Conservation (phyloP, 495 filamentous ascomycete genomes). For the Copromyces sp. region DNA sequence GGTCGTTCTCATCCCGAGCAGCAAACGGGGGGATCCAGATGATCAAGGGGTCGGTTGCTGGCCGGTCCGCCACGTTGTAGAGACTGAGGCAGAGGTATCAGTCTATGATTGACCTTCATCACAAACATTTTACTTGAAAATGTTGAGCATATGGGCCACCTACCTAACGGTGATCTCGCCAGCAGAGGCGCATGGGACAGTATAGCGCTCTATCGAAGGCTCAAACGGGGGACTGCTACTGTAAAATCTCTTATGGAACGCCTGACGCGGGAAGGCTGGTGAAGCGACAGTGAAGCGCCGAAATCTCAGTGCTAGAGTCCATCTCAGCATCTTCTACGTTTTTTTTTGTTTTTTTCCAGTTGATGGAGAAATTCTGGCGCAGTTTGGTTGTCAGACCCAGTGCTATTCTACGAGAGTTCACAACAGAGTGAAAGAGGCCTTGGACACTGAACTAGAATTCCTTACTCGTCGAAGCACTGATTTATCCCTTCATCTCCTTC, state of each 20-base stretch:
- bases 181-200: slow-evolving; percentile 12
- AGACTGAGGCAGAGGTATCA: slow-evolving; percentile 11
- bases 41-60: slow-evolving; percentile 18
- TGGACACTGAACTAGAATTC: background rate
- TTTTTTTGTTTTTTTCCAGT: background rate
- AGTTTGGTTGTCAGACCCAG: background rate
- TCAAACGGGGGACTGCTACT: background rate
- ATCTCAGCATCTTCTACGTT: slow-evolving; percentile 6
- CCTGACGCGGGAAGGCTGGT: background rate
- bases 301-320: background rate
- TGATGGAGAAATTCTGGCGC: background rate
- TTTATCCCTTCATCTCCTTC: background rate
- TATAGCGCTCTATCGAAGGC: slow-evolving; percentile 4
- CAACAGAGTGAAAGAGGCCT: background rate
- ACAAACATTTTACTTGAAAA: background rate
- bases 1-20: background rate
- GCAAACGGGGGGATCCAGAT: slow-evolving; percentile 30
- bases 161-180: slow-evolving; percentile 19
- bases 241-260: background rate
- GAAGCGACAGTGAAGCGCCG: background rate
- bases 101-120: background rate
- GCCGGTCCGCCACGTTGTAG: slow-evolving; percentile 21
- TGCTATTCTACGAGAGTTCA: background rate
- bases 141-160: background rate
- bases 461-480: background rate